phyloP scores from a whole-genome alignment of 1,284 basidiomycete species.

The Ustilago tritici region DNA sequence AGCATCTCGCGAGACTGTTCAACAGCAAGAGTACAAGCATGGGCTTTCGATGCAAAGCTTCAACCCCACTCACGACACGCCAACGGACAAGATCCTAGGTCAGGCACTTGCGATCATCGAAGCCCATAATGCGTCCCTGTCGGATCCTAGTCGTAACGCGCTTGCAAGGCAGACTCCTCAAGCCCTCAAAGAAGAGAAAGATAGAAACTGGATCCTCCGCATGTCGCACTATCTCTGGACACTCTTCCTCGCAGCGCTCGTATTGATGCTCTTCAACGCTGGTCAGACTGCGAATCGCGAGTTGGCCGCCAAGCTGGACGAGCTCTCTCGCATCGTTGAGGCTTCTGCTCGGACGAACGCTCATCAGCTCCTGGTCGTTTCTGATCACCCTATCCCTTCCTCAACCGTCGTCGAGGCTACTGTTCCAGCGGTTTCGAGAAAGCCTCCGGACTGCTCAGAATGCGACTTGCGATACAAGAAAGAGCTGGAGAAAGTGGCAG shows the following conservation, averaged over 20 bases:
- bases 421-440: background rate
- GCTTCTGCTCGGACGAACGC: background rate
- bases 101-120: conserved; percentile 38
- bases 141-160: background rate
- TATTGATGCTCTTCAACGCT: conserved; percentile 37
- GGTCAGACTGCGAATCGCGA: conserved; percentile 30
- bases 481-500: background rate
- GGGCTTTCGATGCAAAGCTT: background rate
- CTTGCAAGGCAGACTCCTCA: background rate
- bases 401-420: background rate
- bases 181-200: background rate
- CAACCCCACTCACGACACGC: background rate
- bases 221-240: conserved; percentile 41
- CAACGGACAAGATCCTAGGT: conserved; percentile 20
- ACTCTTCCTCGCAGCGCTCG: conserved; percentile 27
- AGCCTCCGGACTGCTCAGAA: background rate
- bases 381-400: background rate
- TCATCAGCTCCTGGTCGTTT: background rate
- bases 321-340: conserved; percentile 32
- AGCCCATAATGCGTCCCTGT: conserved; percentile 26
- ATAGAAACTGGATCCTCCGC: conserved; percentile 6
- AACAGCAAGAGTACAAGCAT: background rate
- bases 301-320: conserved; percentile 23
- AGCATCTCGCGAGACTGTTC: conserved; percentile 32
- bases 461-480: background rate